phyloP scores from a whole-genome alignment of 2,329 filamentous ascomycete species.

The Calycina marina region DNA sequence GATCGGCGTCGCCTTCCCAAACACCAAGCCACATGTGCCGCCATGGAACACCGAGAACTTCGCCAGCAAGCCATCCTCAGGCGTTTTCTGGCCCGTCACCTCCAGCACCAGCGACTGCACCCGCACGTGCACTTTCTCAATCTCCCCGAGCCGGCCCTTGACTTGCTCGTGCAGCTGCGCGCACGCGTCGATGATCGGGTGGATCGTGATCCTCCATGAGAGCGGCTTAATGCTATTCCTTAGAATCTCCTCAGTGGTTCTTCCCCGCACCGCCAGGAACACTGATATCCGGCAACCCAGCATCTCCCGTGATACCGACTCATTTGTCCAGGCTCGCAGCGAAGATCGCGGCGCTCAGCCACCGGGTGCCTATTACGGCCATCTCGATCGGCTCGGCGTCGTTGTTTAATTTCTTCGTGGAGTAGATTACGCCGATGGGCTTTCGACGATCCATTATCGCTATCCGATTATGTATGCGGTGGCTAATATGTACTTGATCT shows the following conservation, averaged over 20 bases:
- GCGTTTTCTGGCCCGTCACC: conserved; percentile 34
- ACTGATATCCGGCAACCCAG: too few relatives aligned
- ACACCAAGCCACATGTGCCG: conserved; percentile 33
- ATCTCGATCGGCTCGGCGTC: too few relatives aligned
- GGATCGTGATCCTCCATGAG: conserved; percentile 41
- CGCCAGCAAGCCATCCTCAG: conserved; percentile 33
- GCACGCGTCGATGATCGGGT: conserved; percentile 38
- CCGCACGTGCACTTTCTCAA: conserved; percentile 27
- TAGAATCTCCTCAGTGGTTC: conserved; percentile 37
- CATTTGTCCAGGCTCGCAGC: too few relatives aligned
- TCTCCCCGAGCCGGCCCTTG: conserved; percentile 19
- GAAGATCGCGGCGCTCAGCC: too few relatives aligned
- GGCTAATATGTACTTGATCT: too few relatives aligned
- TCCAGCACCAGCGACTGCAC: conserved; percentile 38
- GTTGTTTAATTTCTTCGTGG: too few relatives aligned
- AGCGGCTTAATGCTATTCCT: conserved; percentile 42
- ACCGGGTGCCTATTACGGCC: too few relatives aligned
- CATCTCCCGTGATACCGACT: too few relatives aligned
- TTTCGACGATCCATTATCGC: too few relatives aligned
- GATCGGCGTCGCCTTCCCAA: conserved; percentile 34
- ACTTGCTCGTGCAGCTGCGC: conserved; percentile 30
- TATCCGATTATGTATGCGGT: too few relatives aligned
- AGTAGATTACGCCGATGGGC: too few relatives aligned
- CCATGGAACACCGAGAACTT: conserved; percentile 43
- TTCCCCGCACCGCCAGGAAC: too few relatives aligned